Evolutionary conservation across 352 stramenopile species (phyloP).

Genomic region (Globisporangium rhizosaccharum): DNA sequence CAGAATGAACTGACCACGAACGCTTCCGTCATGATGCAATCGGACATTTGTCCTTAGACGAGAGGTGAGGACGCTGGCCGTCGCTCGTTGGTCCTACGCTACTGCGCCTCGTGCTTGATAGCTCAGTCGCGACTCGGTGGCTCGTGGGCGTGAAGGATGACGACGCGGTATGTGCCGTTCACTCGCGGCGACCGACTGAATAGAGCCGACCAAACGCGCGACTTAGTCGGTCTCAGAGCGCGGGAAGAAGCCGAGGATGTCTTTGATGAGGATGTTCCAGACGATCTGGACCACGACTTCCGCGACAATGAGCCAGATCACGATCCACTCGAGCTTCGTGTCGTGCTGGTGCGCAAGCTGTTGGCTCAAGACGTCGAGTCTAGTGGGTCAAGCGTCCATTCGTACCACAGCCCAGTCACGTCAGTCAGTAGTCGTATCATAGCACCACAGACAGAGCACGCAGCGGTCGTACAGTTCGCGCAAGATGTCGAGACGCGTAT

Average conservation of each 20-base stretch:
- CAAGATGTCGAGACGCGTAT: constrained; percentile 91
- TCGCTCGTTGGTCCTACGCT: background rate
- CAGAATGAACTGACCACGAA: too few relatives aligned
- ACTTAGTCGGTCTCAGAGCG: constrained; percentile 42
- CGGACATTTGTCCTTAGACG: background rate
- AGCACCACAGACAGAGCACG: background rate
- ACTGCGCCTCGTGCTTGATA: background rate
- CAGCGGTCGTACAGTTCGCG: constrained; percentile 74
- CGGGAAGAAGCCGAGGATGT: constrained; percentile 85
- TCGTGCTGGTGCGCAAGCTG: constrained; percentile 89
- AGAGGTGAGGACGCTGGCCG: background rate
- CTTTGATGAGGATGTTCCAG: constrained; percentile 88
- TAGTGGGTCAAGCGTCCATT: constrained; percentile 11
- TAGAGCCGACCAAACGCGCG: too few relatives aligned
- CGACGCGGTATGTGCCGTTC: too few relatives aligned
- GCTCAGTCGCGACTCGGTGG: too few relatives aligned
- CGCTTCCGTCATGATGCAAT: background rate
- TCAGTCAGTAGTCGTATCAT: background rate
- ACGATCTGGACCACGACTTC: constrained; percentile 87
- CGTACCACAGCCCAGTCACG: background rate
- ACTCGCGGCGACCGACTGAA: too few relatives aligned
- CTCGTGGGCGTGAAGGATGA: too few relatives aligned
- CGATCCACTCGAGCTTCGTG: constrained; percentile 91
- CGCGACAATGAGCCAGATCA: constrained; percentile 92
- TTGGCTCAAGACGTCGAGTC: constrained; percentile 88